Conservation (phyloP, 805 yeast species). For the Candida piceae region DNA sequence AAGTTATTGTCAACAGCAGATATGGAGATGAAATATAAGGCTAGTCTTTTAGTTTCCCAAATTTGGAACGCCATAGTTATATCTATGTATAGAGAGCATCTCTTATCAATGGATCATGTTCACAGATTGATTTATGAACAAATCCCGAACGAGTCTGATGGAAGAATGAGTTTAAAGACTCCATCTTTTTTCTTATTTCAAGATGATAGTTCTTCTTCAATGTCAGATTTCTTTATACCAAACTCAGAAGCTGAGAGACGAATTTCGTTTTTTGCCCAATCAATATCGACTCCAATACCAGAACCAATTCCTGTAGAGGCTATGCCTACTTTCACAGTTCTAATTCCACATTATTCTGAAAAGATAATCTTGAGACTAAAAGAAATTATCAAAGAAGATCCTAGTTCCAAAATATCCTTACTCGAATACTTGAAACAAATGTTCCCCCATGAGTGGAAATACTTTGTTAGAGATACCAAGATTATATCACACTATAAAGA, state of each 20-base stretch:
- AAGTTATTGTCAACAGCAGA: constrained; percentile 97
- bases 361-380: constrained; percentile 39
- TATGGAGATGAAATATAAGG: constrained; percentile 98
- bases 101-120: constrained; percentile 96
- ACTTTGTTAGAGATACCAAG: constrained; percentile 74
- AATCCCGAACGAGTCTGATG: constrained; percentile 97
- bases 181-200: constrained; percentile 98
- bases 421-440: constrained; percentile 73
- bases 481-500: constrained; percentile 49
- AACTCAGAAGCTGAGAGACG: constrained; percentile 49
- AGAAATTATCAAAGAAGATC: constrained; percentile 43
- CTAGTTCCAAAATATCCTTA: constrained; percentile 47
- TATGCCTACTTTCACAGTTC: constrained; percentile 46
- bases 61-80: constrained; percentile 99
- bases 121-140: constrained; percentile 96
- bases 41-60: constrained; percentile 95
- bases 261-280: constrained; percentile 49
- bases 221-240: constrained; percentile 37
- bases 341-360: constrained; percentile 50
- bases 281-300: constrained; percentile 43
- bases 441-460: constrained; percentile 74
- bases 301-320: constrained; percentile 44
- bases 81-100: constrained; percentile 99
- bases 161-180: constrained; percentile 96
- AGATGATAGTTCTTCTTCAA: constrained; percentile 61